Evolutionary conservation across 208 protist species (phyloP).

Genomic region (Crithidia brevicula): DNA sequence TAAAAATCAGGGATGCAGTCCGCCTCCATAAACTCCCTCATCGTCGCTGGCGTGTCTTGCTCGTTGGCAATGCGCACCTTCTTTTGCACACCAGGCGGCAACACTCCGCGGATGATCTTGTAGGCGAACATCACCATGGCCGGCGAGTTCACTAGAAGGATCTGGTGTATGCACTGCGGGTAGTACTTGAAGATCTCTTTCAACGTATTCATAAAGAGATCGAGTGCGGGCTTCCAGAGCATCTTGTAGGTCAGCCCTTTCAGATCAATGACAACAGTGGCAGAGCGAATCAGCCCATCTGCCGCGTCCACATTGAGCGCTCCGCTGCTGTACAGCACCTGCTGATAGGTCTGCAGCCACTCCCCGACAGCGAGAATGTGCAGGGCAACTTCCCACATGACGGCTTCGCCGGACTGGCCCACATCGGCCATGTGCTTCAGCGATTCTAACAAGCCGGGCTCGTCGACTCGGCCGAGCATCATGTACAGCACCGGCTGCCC

Average conservation of each 20-base stretch:
- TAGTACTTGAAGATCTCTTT: slow-evolving; percentile 42
- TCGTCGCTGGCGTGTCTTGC: slow-evolving; percentile 31
- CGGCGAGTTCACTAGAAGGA: slow-evolving; percentile 61
- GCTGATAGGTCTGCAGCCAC: slow-evolving; percentile 28
- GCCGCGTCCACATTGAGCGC: slow-evolving; percentile 16
- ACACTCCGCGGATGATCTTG: slow-evolving; percentile 39
- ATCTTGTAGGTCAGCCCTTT: slow-evolving; percentile 60
- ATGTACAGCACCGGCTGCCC: slow-evolving; percentile 49
- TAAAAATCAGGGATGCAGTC: slow-evolving; percentile 47
- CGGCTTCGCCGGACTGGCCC: slow-evolving; percentile 11
- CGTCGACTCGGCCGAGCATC: slow-evolving; percentile 42
- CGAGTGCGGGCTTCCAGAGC: slow-evolving; percentile 59
- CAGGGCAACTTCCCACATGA: slow-evolving; percentile 26
- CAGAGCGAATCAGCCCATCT: slow-evolving; percentile 35
- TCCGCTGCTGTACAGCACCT: slow-evolving; percentile 14
- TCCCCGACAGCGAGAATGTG: slow-evolving; percentile 23
- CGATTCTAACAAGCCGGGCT: slow-evolving; percentile 20
- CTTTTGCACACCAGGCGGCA: slow-evolving; percentile 34
- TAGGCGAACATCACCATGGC: slow-evolving; percentile 54
- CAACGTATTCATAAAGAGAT: slow-evolving; percentile 38
- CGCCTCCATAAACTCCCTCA: slow-evolving; percentile 47
- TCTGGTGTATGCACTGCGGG: slow-evolving; percentile 47
- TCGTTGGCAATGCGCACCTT: slow-evolving; percentile 51
- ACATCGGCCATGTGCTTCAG: slow-evolving; percentile 27
- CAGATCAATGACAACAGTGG: slow-evolving; percentile 55